Evolutionary conservation across 306 rosid genomes (phyloP), one percentile per base, ranked within the genome.

Genomic region (Heteromeles arbutifolia): DNA sequence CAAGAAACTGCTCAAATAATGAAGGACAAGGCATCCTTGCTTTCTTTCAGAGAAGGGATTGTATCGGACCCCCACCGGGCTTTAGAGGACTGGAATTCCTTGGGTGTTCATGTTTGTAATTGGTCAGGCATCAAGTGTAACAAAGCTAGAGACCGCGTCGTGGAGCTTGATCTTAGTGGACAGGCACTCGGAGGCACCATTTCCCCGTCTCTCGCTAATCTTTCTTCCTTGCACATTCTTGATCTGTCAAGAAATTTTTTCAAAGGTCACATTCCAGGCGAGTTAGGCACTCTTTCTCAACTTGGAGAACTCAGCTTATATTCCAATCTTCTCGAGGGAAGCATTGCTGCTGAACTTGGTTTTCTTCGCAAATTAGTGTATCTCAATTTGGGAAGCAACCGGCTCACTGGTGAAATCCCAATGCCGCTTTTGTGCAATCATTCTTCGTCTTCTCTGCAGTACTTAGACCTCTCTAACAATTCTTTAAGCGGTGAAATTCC

Each of bases 61-160:
- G 83, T 77, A 77, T 95, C 89, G 0, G 98, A 95, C 86, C 93
- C 93, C 0, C 69, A 81, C 45, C 86, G 81, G 14, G 32, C 73
- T 72, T 81, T 95, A 41, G 75, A 76, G 72, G 85, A 79, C 65
- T 95, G 96, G 98, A 87, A 81, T 45, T 65, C 88, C 73, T 69
- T 63, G 0, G 34, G 34, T 17, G 62, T 79, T 79, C 91, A 84
- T 76, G 84, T 90, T n/a, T 95, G 97, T 73, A 79, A 80, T 39
- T 95, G 96, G 98, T 74, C 81, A 19, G 93, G 98, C 6, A 74
- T 95, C 12, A 88, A 72, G n/a, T 95, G 97, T 89, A 92, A 81
- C 82, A 86, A 85, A 73, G 85, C 75, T 48, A 82, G 85, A 61
- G 76, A 86, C 52, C 84, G 69, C 76, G 87, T 95, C 66, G 77